Percentiles rank a stretch among this genome's conserved stretches.
These are phyloP conservation scores for Suillus fuscotomentosus DNA, from an alignment of 768 basidiomycete species.

Conservation along the genomic window DNA sequence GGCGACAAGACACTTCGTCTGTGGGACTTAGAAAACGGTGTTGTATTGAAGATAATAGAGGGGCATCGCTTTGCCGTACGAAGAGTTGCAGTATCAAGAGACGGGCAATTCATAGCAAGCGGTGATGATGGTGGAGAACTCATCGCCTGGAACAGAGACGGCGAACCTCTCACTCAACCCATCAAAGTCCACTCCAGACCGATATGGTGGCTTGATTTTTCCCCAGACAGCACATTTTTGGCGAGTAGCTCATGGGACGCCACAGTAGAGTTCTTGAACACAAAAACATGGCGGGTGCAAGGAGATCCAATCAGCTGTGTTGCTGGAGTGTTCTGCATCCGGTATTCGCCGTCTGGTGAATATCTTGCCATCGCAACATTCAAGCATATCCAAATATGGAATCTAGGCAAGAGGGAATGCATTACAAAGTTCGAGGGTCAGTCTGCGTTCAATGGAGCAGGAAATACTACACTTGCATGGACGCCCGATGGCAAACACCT, in stretches of 20 bases:
- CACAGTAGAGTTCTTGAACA: neutral
- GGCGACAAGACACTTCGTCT: neutral
- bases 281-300: neutral
- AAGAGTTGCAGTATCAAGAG: neutral
- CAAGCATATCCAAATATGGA: neutral
- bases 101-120: neutral
- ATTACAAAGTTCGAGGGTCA: neutral
- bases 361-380: neutral
- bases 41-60: neutral
- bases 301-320: neutral
- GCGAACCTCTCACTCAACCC: neutral
- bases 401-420: neutral
- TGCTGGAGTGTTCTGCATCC: neutral
- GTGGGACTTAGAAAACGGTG: neutral
- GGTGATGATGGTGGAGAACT: neutral
- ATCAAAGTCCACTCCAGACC: neutral
- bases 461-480: neutral
- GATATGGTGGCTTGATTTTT: neutral
- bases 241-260: neutral
- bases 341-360: neutral
- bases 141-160: neutral
- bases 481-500: neutral
- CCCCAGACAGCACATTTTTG: neutral
- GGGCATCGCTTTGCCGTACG: neutral
- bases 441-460: neutral